phyloP scores from a whole-genome alignment of 352 stramenopile genomes.

The Phytophthora cactorum region DNA sequence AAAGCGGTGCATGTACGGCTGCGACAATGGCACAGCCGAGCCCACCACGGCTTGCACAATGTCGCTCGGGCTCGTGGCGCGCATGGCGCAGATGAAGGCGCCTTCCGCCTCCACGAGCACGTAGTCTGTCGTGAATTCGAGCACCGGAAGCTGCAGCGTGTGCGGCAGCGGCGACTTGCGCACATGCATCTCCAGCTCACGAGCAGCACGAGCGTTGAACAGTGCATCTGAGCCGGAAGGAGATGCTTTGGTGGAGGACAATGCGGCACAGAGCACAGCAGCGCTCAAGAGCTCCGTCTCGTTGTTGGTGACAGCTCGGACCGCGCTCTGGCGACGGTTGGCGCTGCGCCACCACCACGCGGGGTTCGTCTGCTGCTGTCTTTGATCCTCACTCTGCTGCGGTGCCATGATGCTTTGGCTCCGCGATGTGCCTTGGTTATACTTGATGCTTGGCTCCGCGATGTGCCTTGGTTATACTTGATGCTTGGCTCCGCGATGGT shows the following conservation, averaged over 20 bases:
- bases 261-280: conserved; percentile 70
- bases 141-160: conserved; percentile 55
- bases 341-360: conserved; percentile 41
- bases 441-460: neutral
- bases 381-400: conserved; percentile 12
- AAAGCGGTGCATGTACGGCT: conserved; percentile 77
- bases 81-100: conserved; percentile 71
- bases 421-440: neutral
- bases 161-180: conserved; percentile 71
- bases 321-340: conserved; percentile 6
- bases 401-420: conserved; percentile 10
- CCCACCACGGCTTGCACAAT: conserved; percentile 73
- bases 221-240: conserved; percentile 14
- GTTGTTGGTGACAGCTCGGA: conserved; percentile 34
- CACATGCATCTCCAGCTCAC: conserved; percentile 60
- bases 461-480: neutral
- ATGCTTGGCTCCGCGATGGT: neutral
- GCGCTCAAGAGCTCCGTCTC: conserved; percentile 75
- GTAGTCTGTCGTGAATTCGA: conserved; percentile 54
- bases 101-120: conserved; percentile 68
- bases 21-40: conserved; percentile 63
- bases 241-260: conserved; percentile 42
- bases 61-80: conserved; percentile 59
- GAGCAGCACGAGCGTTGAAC: conserved; percentile 22
- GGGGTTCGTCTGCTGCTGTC: neutral